Evolutionary conservation across 176 grass and related monocot species (phyloP), one percentile per base, ranked within the genome.

Genomic region (Leersia perrieri): DNA sequence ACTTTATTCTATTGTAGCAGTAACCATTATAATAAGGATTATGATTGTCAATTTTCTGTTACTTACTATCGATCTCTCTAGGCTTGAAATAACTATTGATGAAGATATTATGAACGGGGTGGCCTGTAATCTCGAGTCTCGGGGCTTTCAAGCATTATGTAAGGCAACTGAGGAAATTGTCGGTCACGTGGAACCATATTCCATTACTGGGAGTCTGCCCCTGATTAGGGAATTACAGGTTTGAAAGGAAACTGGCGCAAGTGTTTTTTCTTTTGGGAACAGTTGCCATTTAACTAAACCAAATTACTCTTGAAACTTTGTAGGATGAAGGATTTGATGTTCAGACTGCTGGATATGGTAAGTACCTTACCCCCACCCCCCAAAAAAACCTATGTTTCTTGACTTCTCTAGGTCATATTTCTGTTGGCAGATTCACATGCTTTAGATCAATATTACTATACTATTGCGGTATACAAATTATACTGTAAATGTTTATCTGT

Each of bases 251-350:
- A 23, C 63, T 72, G 18, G 34, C 41, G 6, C 5, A 38, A 6
- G 26, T 4, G 29, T 8, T 30, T 13, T 32, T 35, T 72, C 35
- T 18, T 73, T n/a, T 9, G 14, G 22, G 31, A 79, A 23, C 13
- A 44, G 45, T 81, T 40, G 62, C 26, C 65, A 58, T 25, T 68
- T 32, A 49, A 73, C 80, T 94, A 58, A 89, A 80, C 30, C 55
- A 41, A 76, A 71, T 28, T 89, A 4, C 32, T 58, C 63, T 15
- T 79, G 33, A 10, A 22, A 76, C 72, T 77, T 89, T 42, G 23
- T 75, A 98, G 95, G 92, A 99, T 62, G 85, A 99, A 88, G 96
- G 92, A 81, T 99, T 99, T 66, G 96, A 99, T 93, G 96, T 95
- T 88, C 96, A 99, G 72, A 94, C 89, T 66, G 68, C 88, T 34